Evolutionary conservation across 768 basidiomycete genomes (phyloP).

Genomic region (Trametes cinnabarina): DNA sequence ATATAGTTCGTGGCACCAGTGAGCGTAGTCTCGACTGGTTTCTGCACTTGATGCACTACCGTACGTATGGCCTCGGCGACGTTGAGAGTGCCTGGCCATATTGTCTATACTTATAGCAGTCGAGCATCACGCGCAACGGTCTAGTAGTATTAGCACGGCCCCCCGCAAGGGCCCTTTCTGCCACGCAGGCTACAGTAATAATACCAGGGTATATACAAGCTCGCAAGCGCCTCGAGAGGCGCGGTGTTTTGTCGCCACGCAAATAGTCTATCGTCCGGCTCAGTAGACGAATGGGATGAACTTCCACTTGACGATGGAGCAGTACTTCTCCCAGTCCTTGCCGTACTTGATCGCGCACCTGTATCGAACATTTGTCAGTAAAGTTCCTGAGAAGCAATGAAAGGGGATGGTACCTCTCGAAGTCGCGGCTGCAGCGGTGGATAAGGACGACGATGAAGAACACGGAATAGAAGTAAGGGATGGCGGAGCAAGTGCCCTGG

Average conservation of each 20-base stretch:
- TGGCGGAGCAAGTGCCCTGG: constrained; percentile 71
- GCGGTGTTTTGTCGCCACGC: not conserved
- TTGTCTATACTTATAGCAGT: too few species aligned
- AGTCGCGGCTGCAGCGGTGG: constrained; percentile 90
- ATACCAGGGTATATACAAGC: not conserved
- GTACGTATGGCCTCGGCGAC: too few species aligned
- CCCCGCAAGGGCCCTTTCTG: not conserved
- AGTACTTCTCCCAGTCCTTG: constrained; percentile 92
- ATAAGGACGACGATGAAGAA: constrained; percentile 94
- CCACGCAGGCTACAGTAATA: not conserved
- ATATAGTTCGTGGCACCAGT: too few species aligned
- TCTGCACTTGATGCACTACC: too few species aligned
- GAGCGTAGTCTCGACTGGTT: too few species aligned
- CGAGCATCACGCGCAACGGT: too few species aligned
- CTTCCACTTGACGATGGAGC: constrained; percentile 82
- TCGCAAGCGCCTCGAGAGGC: not conserved
- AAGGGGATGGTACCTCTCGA: constrained; percentile 64
- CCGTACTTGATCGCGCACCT: constrained; percentile 89
- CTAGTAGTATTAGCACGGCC: not conserved
- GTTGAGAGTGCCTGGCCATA: too few species aligned
- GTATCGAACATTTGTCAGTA: too few species aligned
- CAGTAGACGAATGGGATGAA: constrained; percentile 90
- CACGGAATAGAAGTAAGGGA: constrained; percentile 95
- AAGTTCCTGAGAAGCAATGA: not conserved
- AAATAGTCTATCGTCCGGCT: too few species aligned